phyloP scores from a whole-genome alignment of 2,329 filamentous ascomycete genomes.

The Capronia americana region DNA sequence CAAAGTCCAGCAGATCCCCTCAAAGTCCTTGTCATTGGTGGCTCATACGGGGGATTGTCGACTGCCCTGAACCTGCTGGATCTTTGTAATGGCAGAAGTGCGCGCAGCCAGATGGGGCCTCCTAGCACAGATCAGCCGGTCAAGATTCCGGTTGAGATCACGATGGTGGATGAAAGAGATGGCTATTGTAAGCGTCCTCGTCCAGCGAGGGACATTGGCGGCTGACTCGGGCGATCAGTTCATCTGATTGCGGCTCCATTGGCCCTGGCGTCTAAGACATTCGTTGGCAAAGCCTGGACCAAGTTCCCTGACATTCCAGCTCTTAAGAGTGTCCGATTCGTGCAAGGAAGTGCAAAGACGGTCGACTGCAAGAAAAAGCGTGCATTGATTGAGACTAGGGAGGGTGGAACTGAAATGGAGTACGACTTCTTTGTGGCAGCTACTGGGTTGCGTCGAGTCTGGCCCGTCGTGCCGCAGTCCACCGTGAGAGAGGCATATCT shows the following conservation, averaged over 20 bases:
- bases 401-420: constrained; percentile 50
- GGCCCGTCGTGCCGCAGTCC: constrained; percentile 75
- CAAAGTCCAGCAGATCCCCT: constrained; percentile 41
- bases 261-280: constrained; percentile 68
- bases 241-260: constrained; percentile 79
- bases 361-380: constrained; percentile 67
- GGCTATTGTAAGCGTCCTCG: constrained; percentile 70
- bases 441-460: constrained; percentile 72
- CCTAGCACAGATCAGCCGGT: neutral
- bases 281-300: constrained; percentile 73
- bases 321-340: constrained; percentile 67
- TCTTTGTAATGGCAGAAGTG: constrained; percentile 62
- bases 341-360: constrained; percentile 68
- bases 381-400: constrained; percentile 61
- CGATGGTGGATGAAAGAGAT: constrained; percentile 78
- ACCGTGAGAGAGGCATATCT: constrained; percentile 68
- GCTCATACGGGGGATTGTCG: constrained; percentile 74
- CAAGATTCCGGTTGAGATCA: constrained; percentile 69
- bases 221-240: constrained; percentile 53
- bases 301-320: constrained; percentile 71
- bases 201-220: constrained; percentile 10
- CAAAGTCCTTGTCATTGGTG: constrained; percentile 71
- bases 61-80: constrained; percentile 72
- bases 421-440: constrained; percentile 81
- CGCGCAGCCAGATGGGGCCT: constrained; percentile 51